These are phyloP conservation scores for Plasmodium reichenowi DNA, from an alignment of 169 alveolate species.

Conservation along the genomic window DNA sequence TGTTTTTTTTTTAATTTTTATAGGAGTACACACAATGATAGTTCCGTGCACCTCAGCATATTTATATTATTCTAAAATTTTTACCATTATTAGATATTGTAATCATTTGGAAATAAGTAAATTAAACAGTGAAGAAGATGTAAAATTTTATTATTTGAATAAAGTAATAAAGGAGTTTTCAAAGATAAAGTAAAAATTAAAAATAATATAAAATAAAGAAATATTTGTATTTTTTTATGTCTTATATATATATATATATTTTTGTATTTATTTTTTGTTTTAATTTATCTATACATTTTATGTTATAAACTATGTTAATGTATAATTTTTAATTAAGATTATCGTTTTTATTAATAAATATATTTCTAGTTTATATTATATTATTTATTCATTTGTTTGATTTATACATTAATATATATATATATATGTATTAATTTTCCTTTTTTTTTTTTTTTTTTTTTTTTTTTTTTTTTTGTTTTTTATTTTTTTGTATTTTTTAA, in stretches of 20 bases:
- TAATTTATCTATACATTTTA: too few species aligned
- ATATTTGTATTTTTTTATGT: constrained; percentile 5
- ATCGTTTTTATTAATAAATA: too few species aligned
- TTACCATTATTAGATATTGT: constrained; percentile 48
- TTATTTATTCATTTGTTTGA: too few species aligned
- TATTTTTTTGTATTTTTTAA: too few species aligned
- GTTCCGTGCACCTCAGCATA: constrained; percentile 35
- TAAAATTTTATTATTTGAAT: constrained; percentile 60
- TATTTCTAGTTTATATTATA: too few species aligned
- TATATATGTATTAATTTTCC: too few species aligned
- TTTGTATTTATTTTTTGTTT: not conserved
- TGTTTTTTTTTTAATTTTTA: constrained; percentile 1
- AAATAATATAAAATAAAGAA: not conserved
- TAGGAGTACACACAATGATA: constrained; percentile 61
- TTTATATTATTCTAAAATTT: constrained; percentile 43
- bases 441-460: too few species aligned
- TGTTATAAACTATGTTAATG: too few species aligned
- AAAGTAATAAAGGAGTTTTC: constrained; percentile 32
- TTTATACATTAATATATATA: too few species aligned
- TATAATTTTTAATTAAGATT: too few species aligned
- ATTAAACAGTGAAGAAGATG: constrained; percentile 52
- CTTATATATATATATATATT: not conserved
- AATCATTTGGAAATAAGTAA: constrained; percentile 60
- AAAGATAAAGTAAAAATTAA: not conserved
- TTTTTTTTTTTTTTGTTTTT: too few species aligned